Base-by-base conservation (phyloP, 2,329 filamentous ascomycete genomes). In the Aspergillus sclerotialis region DNA sequence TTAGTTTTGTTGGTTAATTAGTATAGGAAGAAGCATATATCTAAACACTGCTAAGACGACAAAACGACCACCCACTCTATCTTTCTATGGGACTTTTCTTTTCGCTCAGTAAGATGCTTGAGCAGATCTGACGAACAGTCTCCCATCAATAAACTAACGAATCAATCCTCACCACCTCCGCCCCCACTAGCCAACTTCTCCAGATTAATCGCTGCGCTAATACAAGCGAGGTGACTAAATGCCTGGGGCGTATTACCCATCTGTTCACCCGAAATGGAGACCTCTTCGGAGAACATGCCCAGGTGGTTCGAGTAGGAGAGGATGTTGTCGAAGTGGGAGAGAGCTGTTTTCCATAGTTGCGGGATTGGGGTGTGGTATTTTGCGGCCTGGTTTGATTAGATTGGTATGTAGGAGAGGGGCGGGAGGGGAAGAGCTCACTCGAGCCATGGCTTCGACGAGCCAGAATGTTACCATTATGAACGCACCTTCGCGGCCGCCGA, bases 381-480 rank as follows among this genome's bases (percentile, higher is more conserved):
- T 11, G 53, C 46, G 13, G 57, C 49, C 49, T 55, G 26, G 3
- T 16, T 7, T 25, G 10, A 11, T 17, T 32, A 24, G 30, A 9
- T 24, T 23, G 14, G 14, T 10, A 30, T 30, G 13, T 25, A 14
- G 18, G 35, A 16, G 38, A 24, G n/a, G 5, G 34, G 28, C 31
- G 24, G 10, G 23, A 26, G 14, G 11, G 13, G 29, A 25, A 30
- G 69, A 64, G 45, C 73, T 65, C 44, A 82, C 82, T 19, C 83
- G 72, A 18, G 82, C 84, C 61, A 88, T 72, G 15, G 83, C 82
- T 60, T 88, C 84, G 9, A 88, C 81, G 0, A 87, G 74, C 84
- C 84, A 88, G 56, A 88, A 88, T 1, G 82, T 88, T 52, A 82
- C 86, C 82, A 88, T 87, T 50, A 74, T 79, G 53, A 88, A 88